Evolutionary conservation across 2,329 filamentous ascomycete genomes (phyloP).

Genomic region (Sclerotinia minor): DNA sequence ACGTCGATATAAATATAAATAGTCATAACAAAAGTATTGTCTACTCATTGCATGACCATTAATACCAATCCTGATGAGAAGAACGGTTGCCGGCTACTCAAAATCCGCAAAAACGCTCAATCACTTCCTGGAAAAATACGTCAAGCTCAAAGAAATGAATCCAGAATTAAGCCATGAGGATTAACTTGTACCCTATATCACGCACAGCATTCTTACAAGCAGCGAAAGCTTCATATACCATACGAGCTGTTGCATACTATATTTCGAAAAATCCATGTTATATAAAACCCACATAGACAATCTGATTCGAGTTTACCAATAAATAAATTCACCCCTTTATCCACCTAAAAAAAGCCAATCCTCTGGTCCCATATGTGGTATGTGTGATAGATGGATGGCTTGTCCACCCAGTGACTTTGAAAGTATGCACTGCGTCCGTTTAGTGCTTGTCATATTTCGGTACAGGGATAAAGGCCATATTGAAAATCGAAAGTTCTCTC

Average conservation of each 20-base stretch:
- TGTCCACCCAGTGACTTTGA: background rate
- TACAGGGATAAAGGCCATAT: too few species aligned
- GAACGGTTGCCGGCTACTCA: background rate
- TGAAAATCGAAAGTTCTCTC: slow-evolving; percentile 20
- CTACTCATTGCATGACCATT: background rate
- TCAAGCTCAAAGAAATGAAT: background rate
- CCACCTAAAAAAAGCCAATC: background rate
- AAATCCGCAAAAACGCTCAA: background rate
- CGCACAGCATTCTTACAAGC: background rate
- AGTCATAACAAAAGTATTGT: background rate
- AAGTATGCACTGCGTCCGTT: background rate
- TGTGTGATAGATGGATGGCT: background rate
- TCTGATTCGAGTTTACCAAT: background rate
- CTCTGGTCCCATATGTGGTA: background rate
- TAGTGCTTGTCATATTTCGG: too few species aligned
- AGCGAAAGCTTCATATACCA: background rate
- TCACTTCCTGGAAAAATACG: slow-evolving; percentile 7
- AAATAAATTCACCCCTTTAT: background rate
- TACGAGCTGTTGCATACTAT: slow-evolving; percentile 15
- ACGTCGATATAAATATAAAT: background rate
- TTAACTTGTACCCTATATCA: slow-evolving; percentile 7
- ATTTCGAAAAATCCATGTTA: background rate
- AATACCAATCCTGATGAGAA: background rate
- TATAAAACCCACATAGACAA: background rate
- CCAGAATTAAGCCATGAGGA: background rate